Evolutionary conservation across 306 rosid genomes (phyloP).

Genomic region (Cercis canadensis): DNA sequence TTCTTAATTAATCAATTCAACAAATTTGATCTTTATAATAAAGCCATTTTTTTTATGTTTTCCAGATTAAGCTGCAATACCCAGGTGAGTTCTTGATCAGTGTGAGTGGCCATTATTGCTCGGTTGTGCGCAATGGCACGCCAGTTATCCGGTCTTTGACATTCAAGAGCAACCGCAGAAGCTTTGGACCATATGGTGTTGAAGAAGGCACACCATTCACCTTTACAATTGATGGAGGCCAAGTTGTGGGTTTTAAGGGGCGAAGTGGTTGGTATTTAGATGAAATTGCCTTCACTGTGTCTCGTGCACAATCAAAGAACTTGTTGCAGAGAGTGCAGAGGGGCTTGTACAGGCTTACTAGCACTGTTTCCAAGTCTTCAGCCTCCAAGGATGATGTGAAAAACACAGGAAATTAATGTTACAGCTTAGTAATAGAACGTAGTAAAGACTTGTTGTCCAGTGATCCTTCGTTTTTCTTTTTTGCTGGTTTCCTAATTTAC

Average conservation of each 20-base stretch:
- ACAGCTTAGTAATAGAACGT: not conserved
- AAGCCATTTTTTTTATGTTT: not conserved
- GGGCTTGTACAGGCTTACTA: slow-evolving; percentile 44
- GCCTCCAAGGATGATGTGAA: slow-evolving; percentile 23
- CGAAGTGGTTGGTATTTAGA: slow-evolving; percentile 57
- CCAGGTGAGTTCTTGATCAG: slow-evolving; percentile 56
- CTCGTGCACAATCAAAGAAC: slow-evolving; percentile 35
- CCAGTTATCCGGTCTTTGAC: slow-evolving; percentile 65
- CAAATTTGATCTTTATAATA: not conserved
- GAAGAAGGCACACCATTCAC: slow-evolving; percentile 73
- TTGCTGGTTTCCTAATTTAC: no score
- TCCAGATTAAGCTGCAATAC: slow-evolving; percentile 61
- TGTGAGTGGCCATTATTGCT: slow-evolving; percentile 59
- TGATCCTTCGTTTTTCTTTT: no score
- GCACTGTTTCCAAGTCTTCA: slow-evolving; percentile 41
- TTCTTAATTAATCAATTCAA: no score
- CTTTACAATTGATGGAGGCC: slow-evolving; percentile 56
- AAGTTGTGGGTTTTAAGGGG: slow-evolving; percentile 68
- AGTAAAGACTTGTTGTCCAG: not conserved
- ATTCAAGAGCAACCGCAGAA: slow-evolving; percentile 58
- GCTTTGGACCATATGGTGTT: slow-evolving; percentile 62
- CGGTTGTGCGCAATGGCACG: slow-evolving; percentile 41
- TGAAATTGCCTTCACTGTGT: slow-evolving; percentile 50
- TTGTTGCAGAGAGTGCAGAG: slow-evolving; percentile 50
- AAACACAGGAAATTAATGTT: not conserved